Percentiles rank a stretch among this genome's conserved stretches.
Evolutionary conservation across 2,329 filamentous ascomycete genomes (phyloP).

Genomic region (Macroventuria anomochaeta): DNA sequence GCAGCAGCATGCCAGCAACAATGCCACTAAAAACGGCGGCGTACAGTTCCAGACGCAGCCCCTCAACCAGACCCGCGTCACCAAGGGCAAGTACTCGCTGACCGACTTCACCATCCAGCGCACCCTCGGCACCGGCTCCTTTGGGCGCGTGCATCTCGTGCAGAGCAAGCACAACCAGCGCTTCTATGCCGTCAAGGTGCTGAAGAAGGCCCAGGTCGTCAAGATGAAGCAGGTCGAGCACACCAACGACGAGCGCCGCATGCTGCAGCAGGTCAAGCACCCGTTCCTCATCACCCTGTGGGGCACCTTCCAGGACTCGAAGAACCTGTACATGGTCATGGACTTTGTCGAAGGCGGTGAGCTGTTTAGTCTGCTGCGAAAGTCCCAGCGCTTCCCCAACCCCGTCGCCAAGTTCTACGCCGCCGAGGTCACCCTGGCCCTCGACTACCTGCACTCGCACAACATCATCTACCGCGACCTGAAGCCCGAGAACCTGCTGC

Average conservation of each 20-base stretch:
- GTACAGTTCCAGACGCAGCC: conserved; percentile 46
- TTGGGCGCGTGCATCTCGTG: conserved; percentile 93
- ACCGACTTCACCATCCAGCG: conserved; percentile 87
- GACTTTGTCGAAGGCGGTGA: conserved; percentile 99
- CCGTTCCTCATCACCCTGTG: conserved; percentile 97
- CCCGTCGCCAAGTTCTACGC: conserved; percentile 99
- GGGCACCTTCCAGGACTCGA: conserved; percentile 96
- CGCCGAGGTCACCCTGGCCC: conserved; percentile 91
- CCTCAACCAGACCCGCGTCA: conserved; percentile 65
- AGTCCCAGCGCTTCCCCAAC: conserved; percentile 97
- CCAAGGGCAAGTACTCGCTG: conserved; percentile 97
- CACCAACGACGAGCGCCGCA: conserved; percentile 95
- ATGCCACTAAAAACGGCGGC: conserved; percentile 57
- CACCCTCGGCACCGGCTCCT: conserved; percentile 94
- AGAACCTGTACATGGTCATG: conserved; percentile 99
- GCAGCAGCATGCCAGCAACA: conserved; percentile 44
- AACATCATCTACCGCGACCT: conserved; percentile 98
- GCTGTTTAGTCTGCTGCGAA: conserved; percentile 91
- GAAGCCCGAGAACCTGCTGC: conserved; percentile 91
- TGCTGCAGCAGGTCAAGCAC: conserved; percentile 97
- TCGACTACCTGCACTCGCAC: conserved; percentile 92
- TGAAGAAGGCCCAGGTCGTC: conserved; percentile 98
- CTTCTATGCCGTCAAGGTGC: conserved; percentile 97
- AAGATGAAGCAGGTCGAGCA: conserved; percentile 99
- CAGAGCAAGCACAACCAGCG: conserved; percentile 98